Evolutionary conservation across 2,329 filamentous ascomycete genomes (phyloP), one percentile per base, ranked within the genome.

Genomic region (Venturia oleaginea): DNA sequence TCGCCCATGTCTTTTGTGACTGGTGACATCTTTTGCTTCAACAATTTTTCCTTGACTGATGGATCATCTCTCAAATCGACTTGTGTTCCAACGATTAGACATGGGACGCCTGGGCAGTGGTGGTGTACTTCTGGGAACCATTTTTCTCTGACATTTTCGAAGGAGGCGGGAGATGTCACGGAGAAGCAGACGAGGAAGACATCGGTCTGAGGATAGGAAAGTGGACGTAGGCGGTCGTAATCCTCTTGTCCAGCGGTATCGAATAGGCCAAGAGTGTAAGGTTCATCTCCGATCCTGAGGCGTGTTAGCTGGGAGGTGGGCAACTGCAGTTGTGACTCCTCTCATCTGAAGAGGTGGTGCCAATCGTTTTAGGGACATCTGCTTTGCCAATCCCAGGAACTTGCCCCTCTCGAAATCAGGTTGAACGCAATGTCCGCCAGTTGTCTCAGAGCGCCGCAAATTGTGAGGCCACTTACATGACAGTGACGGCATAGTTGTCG

Each of bases 191-290:
- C 92, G 66, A 99, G 88, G 81, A 99, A 97, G 69, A 97, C 94
- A 74, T 97, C 94, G 71, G 94, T 97, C 80, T 97, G 94, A 1
- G 94, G 94, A 76, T 99, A 99, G 68, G 94, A 97, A 67, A 97
- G 86, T 59, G 94, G 94, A 73, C 94, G 90, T 68, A 99, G 86
- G 72, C 94, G 89, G 78, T 99, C 94, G 80, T 97, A 97, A 87
- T 99, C 93, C 84, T 99, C 94, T 81, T 99, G 94, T 77, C 94
- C 94, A 67, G 94, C 94, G 43, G 94, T 99, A 87, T 99, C 94
- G 75, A 97, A 99, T 34, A 99, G 84, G 66, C 94, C 94, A 59
- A 99, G 84, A 19, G 94, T 99, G 77, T 97, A 97, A 66, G 94
- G 94, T 79, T 99, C 94, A 76, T 97, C 94, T 69, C 94, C 94